Base-by-base conservation (phyloP, 1,139 yeast species). In the Geotrichum australiense region DNA sequence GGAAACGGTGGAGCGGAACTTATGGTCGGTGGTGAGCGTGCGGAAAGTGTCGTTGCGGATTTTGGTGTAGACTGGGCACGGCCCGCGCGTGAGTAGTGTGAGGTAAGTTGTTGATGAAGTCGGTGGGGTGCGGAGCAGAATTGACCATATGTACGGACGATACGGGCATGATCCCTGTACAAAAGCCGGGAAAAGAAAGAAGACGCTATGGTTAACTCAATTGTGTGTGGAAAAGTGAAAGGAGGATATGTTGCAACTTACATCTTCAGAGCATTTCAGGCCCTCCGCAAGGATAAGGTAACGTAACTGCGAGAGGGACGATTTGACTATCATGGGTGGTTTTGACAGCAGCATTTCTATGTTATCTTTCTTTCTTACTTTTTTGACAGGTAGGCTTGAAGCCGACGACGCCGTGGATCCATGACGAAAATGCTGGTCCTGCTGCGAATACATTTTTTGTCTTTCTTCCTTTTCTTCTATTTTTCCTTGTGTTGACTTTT, bases 31-130 rank as follows among this genome's bases (percentile, higher is more conserved):
- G 62, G 83, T 81, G 51, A 87, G 69, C 0, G 96, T 87, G 42
- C 96, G 65, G 54, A 86, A 86, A 1, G 95, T 84, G 56, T 87
- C 96, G 59, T 87, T 84, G 47, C 80, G 73, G 49, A 87, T 87
- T 61, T 87, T 87, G 39, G 74, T 70, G 48, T 78, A 76, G 3
- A 78, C 69, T 0, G 66, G 59, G 3, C 75, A 69, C 2, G 83
- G 76, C 0, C 87, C 86, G 27, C 66, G 62, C 10, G 69, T 59
- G 1, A 87, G 70, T 21, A 83, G 62, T 10, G 69, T 63, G 24
- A 76, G 47, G 57, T 87, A 87, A 33, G 67, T 61, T 2, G 72
- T 62, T 1, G 76, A 65, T 6, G 77, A 68, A 35, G 73, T 69
- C 29, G 83, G 80, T 1, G 80, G 75, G 0, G 77, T 78, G 35